Evolutionary conservation across 1,139 yeast genomes (phyloP).

Genomic region (Diutina catenulata): DNA sequence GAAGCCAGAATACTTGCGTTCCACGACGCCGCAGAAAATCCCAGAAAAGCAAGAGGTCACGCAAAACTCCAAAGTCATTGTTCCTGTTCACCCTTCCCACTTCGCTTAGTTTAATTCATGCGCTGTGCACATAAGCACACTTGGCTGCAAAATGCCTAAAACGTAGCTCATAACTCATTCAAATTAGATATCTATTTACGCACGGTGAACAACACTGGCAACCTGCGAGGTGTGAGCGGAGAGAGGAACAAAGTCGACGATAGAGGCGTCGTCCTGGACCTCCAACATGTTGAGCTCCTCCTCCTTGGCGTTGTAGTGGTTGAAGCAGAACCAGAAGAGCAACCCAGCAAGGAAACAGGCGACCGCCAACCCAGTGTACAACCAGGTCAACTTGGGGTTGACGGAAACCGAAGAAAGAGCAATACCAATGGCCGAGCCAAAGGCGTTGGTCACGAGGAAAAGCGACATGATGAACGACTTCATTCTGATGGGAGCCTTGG

Average conservation of each 20-base stretch:
- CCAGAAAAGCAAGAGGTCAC: no score
- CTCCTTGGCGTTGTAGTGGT: constrained; percentile 43
- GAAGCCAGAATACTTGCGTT: no score
- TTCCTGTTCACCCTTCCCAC: no score
- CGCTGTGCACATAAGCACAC: no score
- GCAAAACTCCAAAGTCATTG: no score
- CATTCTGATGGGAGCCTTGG: constrained; percentile 54
- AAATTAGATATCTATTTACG: no score
- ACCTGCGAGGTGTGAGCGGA: no score
- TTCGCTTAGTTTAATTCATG: no score
- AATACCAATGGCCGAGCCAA: constrained; percentile 64
- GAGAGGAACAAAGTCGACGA: constrained; percentile 1
- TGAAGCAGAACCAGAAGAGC: constrained; percentile 51
- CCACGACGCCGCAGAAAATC: no score
- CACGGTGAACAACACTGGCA: no score
- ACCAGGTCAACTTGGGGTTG: constrained; percentile 61
- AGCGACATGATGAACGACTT: constrained; percentile 56
- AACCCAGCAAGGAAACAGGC: constrained; percentile 50
- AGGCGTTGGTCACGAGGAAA: constrained; percentile 48
- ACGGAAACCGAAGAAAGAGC: constrained; percentile 33
- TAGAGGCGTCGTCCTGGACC: constrained; percentile 10
- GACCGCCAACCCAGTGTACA: constrained; percentile 49
- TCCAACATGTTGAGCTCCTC: constrained; percentile 53
- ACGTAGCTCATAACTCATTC: no score
- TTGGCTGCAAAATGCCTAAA: no score